These are phyloP conservation scores for Claviceps sp. DNA, from an alignment of 2,329 filamentous ascomycete genomes.

Conservation along the genomic window DNA sequence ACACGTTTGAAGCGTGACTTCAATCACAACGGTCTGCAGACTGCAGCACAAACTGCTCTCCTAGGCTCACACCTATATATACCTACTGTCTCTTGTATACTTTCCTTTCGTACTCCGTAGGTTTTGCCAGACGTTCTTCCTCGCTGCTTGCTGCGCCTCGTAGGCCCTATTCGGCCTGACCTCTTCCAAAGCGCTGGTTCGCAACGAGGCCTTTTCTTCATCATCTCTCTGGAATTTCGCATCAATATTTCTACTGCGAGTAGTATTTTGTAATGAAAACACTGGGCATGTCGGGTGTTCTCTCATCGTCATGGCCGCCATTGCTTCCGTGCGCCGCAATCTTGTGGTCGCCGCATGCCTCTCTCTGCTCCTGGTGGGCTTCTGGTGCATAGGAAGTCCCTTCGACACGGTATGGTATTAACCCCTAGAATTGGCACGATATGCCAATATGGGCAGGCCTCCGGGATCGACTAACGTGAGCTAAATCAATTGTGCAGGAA, in stretches of 20 bases:
- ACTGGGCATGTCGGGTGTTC: neutral
- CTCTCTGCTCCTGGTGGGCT: neutral
- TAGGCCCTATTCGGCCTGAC: neutral
- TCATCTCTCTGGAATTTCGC: neutral
- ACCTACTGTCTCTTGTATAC: neutral
- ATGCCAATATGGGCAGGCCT: neutral
- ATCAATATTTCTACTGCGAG: neutral
- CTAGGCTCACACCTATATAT: neutral
- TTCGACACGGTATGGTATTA: constrained; percentile 1
- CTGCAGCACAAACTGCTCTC: neutral
- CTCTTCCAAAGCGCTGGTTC: neutral
- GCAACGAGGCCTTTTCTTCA: neutral
- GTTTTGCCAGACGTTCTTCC: neutral
- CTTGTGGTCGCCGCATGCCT: constrained; percentile 1
- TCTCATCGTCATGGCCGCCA: neutral
- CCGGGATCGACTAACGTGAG: neutral
- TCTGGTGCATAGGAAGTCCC: neutral
- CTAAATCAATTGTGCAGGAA: neutral
- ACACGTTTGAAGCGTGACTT: neutral
- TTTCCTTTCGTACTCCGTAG: neutral
- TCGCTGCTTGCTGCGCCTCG: neutral
- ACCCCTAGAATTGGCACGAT: neutral
- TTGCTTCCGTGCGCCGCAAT: neutral
- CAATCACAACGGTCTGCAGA: neutral
- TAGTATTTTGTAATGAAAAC: neutral